Base-by-base conservation (phyloP, 257 asterid genomes). In the Cynanchum wilfordii region DNA sequence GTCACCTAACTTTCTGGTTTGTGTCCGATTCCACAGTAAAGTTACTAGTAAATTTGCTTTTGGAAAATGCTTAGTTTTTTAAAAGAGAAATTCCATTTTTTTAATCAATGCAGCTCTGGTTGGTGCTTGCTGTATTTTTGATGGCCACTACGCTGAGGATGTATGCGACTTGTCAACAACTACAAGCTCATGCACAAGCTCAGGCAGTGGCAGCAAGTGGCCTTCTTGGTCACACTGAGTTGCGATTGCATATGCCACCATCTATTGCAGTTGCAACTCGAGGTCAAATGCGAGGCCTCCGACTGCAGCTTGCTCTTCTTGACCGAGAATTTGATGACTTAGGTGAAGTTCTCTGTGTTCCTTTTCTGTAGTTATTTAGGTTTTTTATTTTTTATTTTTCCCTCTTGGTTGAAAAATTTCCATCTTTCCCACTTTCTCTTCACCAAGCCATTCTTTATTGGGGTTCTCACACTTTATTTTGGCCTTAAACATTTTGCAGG, bases 141-240 rank as follows among this genome's bases (percentile, higher is more conserved):
- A 90, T 90, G 96, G 99, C 99, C 65, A 92, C 98, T 40, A 82
- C 87, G 67, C 79, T 95, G 74, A 87, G 99, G 81, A 95, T 95
- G 99, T 95, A 95, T 78, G 98, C 99, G 66, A 95, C 99, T 8
- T 95, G 99, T 79, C 98, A 95, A 87, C 98, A 92, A 75, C 98
- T 95, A 83, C 99, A 95, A 86, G 97, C 98, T 66, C 99, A 92
- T 83, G 98, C 99, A 60, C 99, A 95, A 76, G 99, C 98, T 65
- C 98, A 95, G 77, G 97, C 98, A 68, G 96, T 85, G 69, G 98
- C 96, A 60, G 96, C 99, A 33, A 92, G 94, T 73, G 96, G 97
- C 50, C 95, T 92, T 80, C 96, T 92, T 73, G 95, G 98, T 78
- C 99, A 92, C 75, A 89, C 99, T 0, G 99, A 95, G 79, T 79